Evolutionary conservation across 1,284 basidiomycete species (phyloP).

Genomic region (Chondrostereum purpureum): DNA sequence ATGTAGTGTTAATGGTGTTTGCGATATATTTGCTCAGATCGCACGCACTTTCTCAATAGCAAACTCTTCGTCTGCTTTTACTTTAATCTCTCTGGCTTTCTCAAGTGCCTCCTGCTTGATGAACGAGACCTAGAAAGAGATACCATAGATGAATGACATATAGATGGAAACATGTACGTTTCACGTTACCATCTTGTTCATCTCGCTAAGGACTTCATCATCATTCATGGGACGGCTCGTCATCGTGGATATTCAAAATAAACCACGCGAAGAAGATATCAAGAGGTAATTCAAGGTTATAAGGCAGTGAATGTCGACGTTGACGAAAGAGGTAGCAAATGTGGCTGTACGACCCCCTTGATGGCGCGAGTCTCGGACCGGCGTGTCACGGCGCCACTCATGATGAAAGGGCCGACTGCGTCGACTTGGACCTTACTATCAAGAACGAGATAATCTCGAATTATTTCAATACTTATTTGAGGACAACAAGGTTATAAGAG

Average conservation of each 20-base stretch:
- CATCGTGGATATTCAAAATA: not conserved
- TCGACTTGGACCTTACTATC: too few relatives aligned
- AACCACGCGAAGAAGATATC: too few relatives aligned
- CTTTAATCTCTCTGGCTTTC: conserved; percentile 93
- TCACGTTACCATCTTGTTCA: conserved; percentile 99
- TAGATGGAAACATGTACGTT: conserved; percentile 16
- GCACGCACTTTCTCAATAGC: conserved; percentile 87
- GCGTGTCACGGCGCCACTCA: too few relatives aligned
- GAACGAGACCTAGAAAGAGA: conserved; percentile 71
- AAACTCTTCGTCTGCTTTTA: conserved; percentile 97
- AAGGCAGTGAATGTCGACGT: too few relatives aligned
- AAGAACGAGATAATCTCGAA: too few relatives aligned
- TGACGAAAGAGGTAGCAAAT: too few relatives aligned
- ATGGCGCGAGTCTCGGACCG: too few relatives aligned
- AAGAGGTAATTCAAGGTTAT: too few relatives aligned
- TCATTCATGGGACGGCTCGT: conserved; percentile 84
- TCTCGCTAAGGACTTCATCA: conserved; percentile 92
- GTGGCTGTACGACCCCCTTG: too few relatives aligned
- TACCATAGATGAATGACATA: conserved; percentile 3
- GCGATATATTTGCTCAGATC: not conserved
- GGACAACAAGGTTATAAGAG: too few relatives aligned
- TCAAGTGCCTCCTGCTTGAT: conserved; percentile 96
- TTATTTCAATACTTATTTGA: too few relatives aligned
- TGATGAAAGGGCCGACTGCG: too few relatives aligned
- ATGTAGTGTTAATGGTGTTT: not conserved